Evolutionary conservation across 495 filamentous ascomycete genomes (phyloP).

Genomic region (Annulohypoxylon bovei): DNA sequence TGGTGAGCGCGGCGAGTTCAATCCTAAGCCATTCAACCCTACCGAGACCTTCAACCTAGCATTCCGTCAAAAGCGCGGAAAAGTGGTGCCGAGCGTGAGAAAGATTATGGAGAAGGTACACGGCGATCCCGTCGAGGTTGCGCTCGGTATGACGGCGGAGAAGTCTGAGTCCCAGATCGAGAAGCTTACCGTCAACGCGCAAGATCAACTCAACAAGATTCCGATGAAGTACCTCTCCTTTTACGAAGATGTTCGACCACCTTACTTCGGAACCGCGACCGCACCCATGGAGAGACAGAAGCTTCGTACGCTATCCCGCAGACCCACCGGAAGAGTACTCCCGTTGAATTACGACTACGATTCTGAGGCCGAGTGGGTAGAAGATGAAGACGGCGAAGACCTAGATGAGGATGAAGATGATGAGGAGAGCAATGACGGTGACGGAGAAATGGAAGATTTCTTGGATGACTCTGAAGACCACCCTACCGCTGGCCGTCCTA

Average conservation of each 20-base stretch:
- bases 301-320: slow-evolving; percentile 70
- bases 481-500: slow-evolving; percentile 48
- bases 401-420: slow-evolving; percentile 83
- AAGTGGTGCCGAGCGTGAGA: slow-evolving; percentile 63
- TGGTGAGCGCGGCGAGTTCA: slow-evolving; percentile 47
- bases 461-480: slow-evolving; percentile 73
- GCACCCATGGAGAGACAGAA: slow-evolving; percentile 51
- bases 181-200: slow-evolving; percentile 55
- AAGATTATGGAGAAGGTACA: slow-evolving; percentile 68
- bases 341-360: slow-evolving; percentile 93
- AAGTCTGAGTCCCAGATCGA: slow-evolving; percentile 57
- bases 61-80: slow-evolving; percentile 61
- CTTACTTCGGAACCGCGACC: slow-evolving; percentile 88
- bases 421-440: slow-evolving; percentile 69
- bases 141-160: slow-evolving; percentile 12
- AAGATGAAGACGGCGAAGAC: slow-evolving; percentile 78
- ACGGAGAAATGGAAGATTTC: slow-evolving; percentile 78
- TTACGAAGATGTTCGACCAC: slow-evolving; percentile 85
- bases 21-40: slow-evolving; percentile 59
- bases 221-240: slow-evolving; percentile 85
- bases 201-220: slow-evolving; percentile 67
- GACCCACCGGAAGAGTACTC: slow-evolving; percentile 73
- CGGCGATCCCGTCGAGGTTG: slow-evolving; percentile 36
- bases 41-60: slow-evolving; percentile 70
- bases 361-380: slow-evolving; percentile 95